Conservation (phyloP, 805 yeast species). For the Pichia occidentalis region DNA sequence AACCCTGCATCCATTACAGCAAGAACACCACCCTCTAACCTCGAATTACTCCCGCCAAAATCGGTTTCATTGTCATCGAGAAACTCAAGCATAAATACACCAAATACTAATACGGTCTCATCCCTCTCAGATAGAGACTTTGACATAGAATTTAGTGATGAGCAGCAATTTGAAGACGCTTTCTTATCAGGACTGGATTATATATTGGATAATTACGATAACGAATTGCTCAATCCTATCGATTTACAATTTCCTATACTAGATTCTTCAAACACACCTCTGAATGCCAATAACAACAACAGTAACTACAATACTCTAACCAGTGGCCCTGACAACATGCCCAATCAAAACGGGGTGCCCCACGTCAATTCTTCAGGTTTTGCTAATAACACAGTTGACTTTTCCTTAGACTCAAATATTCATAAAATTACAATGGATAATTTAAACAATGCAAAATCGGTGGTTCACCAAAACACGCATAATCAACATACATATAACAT, state of each 20-base stretch:
- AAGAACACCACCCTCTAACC: no score
- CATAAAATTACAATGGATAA: slow-evolving; percentile 1
- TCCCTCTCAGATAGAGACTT: slow-evolving; percentile 1
- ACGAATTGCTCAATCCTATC: slow-evolving; percentile 3
- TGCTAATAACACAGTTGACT: not conserved
- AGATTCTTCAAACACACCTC: not conserved
- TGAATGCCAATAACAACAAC: not conserved
- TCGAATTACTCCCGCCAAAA: slow-evolving; percentile 1
- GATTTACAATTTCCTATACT: slow-evolving; percentile 5
- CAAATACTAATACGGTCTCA: not conserved
- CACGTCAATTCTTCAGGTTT: not conserved
- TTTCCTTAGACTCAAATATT: no score
- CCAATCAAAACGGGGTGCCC: not conserved
- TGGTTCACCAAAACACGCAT: no score
- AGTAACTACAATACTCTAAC: not conserved
- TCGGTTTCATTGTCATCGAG: not conserved
- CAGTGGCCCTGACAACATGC: not conserved
- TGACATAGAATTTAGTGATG: slow-evolving; percentile 19
- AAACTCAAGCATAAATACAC: not conserved
- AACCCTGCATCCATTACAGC: no score
- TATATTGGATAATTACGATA: slow-evolving; percentile 18
- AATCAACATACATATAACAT: no score
- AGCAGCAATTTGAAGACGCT: slow-evolving; percentile 27
- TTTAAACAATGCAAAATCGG: not conserved
- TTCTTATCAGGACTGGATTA: slow-evolving; percentile 29